These are phyloP conservation scores for Dendrobium chrysotoxum DNA, from an alignment of 106 monocot species.

Conservation along the genomic window DNA sequence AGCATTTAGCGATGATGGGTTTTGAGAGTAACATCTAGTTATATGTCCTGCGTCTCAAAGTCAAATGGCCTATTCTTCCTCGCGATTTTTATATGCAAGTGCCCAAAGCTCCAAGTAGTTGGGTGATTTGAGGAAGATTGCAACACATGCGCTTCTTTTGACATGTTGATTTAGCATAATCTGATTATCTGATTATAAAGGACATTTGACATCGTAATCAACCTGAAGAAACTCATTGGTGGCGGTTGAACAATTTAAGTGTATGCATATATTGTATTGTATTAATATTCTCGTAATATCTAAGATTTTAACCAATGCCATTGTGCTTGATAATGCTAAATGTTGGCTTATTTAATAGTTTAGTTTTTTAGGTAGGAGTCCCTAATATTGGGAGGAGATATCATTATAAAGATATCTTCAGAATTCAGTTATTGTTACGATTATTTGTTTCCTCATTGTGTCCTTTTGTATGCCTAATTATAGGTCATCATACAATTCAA, in stretches of 20 bases:
- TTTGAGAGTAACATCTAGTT: background rate
- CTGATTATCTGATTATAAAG: background rate
- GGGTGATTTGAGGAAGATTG: background rate
- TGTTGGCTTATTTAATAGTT: too few species aligned
- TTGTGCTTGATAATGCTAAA: too few species aligned
- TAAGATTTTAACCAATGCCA: too few species aligned
- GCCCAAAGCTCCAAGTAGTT: background rate
- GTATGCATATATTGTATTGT: background rate
- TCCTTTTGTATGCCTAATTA: too few species aligned
- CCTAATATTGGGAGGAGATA: too few species aligned
- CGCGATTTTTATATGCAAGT: too few species aligned
- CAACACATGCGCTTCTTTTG: background rate
- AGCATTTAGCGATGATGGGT: background rate
- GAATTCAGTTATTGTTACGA: too few species aligned
- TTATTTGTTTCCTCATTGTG: too few species aligned
- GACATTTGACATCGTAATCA: background rate
- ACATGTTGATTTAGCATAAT: background rate
- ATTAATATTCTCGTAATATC: background rate
- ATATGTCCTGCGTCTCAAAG: background rate
- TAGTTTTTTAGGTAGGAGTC: too few species aligned
- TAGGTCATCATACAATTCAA: too few species aligned
- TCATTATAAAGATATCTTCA: too few species aligned
- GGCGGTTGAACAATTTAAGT: background rate
- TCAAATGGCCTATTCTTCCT: background rate
- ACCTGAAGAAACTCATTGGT: background rate